Evolutionary conservation across 2,329 filamentous ascomycete species (phyloP), one percentile per base, ranked within the genome.

Genomic region (Nemania diffusa): DNA sequence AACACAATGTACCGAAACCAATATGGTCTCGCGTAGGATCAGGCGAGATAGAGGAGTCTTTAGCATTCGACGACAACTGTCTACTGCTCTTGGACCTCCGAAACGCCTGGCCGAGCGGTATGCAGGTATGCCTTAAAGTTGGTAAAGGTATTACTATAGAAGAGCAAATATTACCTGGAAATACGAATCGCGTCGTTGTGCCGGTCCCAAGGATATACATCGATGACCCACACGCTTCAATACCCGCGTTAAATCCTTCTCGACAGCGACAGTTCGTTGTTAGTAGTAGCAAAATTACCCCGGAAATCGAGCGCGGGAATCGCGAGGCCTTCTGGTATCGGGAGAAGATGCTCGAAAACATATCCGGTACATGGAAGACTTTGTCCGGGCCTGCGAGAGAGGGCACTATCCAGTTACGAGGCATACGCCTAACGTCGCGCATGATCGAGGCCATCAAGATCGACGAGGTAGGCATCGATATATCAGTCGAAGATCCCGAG

Each of bases 241-340:
- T 97, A 44, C 94, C 94, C 0, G 90, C 89, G 1, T 84, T 97
- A 9, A 94, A 95, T 71, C 91, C 91, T 0, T 89, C 91, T 0
- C 89, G 91, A n/a, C 91, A 93, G 75, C 88, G 94, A n/a, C 94
- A 97, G 76, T 97, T 97, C 74, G 92, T 97, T 32, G 92, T 97
- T 50, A 96, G 92, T 78, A 88, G 90, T 17, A 90, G 88, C 75
- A 92, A 92, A 73, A 88, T 94, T 63, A 90, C 91, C 0, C 92
- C 93, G 0, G 93, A 96, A 70, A 87, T 87, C 50, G 94, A 97
- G 80, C 88, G 92, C 37, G 87, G 89, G 13, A 91, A 86, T 67
- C 86, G 94, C 58, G 93, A 97, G 80, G 89, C 90, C 0, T 97
- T 97, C 78, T 97, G 94, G 94, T 97, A 93, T 78, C 88, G 94